These are phyloP conservation scores for Darksidea phi DNA, from an alignment of 495 filamentous ascomycete species.

Conservation along the genomic window DNA sequence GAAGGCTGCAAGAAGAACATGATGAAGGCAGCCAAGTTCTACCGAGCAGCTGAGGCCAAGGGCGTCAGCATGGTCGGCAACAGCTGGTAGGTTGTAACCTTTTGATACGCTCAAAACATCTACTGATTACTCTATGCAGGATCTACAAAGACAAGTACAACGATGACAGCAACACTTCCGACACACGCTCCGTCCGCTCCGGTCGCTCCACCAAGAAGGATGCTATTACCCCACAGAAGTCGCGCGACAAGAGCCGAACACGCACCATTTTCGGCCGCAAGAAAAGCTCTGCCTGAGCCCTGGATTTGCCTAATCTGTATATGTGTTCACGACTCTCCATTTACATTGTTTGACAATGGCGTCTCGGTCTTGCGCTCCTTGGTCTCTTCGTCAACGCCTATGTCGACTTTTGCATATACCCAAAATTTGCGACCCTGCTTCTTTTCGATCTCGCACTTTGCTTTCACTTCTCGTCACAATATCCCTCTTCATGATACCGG, in stretches of 20 bases:
- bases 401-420: conserved; percentile 27
- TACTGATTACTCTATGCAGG: conserved; percentile 50
- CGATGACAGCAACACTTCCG: conserved; percentile 51
- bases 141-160: conserved; percentile 92
- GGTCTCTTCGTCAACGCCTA: conserved; percentile 2
- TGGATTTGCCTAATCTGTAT: conserved; percentile 2
- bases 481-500: not conserved
- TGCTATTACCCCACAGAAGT: conserved; percentile 54
- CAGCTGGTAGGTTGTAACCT: conserved; percentile 69
- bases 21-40: conserved; percentile 89
- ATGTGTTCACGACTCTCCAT: conserved; percentile 26
- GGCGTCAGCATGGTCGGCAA: conserved; percentile 98
- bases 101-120: not conserved
- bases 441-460: conserved; percentile 1
- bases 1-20: conserved; percentile 84
- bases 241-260: conserved; percentile 62
- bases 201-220: conserved; percentile 35
- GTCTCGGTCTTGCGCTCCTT: conserved; percentile 2
- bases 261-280: conserved; percentile 67
- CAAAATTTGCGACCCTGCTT: conserved; percentile 8
- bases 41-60: conserved; percentile 84
- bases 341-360: conserved; percentile 18
- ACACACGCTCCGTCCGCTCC: conserved; percentile 42
- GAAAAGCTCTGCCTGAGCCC: conserved; percentile 35
- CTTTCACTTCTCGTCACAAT: conserved; percentile 11